A percentile compares a stretch with the other conserved stretches of the same genome.
These are phyloP conservation scores for Eucalyptus curtisii DNA, from an alignment of 345 rosid genomes.

Conservation along the genomic window DNA sequence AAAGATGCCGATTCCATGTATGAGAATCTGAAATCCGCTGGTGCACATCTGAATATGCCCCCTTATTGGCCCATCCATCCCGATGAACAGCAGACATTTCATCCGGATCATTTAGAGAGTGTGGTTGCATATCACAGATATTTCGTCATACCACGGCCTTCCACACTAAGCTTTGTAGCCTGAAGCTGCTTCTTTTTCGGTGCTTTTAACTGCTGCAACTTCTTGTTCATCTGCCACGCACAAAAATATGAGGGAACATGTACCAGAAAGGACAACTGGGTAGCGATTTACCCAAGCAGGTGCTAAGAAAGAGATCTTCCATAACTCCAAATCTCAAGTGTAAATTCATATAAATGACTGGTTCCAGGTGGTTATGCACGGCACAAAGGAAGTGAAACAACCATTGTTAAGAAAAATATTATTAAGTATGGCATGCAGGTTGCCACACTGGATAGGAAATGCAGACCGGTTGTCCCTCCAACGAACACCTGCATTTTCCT, in stretches of 20 bases:
- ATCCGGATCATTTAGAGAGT: not conserved
- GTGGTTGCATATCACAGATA: constrained; percentile 27
- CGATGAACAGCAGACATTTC: not conserved
- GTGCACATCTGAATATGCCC: not conserved
- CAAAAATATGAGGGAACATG: not conserved
- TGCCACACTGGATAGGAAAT: not conserved
- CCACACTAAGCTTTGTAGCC: constrained; percentile 87
- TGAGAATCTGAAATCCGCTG: not conserved
- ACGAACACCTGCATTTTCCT: not conserved
- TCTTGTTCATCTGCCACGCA: constrained; percentile 76
- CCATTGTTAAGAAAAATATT: not conserved
- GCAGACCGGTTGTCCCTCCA: not conserved
- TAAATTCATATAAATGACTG: not conserved
- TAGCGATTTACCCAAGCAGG: too few relatives aligned
- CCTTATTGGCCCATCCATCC: not conserved
- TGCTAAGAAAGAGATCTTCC: not conserved
- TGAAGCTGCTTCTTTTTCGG: constrained; percentile 89
- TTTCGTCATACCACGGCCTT: constrained; percentile 96
- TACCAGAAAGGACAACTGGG: not conserved
- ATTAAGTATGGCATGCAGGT: not conserved
- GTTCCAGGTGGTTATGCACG: not conserved
- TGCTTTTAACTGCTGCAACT: constrained; percentile 91
- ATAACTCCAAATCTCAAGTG: not conserved
- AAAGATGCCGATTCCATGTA: not conserved
- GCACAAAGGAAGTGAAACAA: not conserved